phyloP scores from a whole-genome alignment of 1,139 yeast genomes.

The Candida tropicalis region DNA sequence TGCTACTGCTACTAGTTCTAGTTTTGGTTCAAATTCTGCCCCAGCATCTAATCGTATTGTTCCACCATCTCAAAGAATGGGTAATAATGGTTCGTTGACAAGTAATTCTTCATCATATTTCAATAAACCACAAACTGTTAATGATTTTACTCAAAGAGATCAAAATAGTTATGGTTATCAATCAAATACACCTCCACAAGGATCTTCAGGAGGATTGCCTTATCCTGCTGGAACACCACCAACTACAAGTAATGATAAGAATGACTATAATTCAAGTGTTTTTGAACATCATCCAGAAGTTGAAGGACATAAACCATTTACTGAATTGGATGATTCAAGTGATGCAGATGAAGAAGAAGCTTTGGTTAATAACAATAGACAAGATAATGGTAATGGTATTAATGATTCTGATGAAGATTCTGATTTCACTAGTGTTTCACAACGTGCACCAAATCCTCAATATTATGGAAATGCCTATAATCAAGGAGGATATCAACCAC shows the following conservation, averaged over 20 bases:
- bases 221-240: constrained; percentile 12
- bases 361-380: constrained; percentile 10
- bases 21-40: not conserved
- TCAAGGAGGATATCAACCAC: constrained; percentile 10
- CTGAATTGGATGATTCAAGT: constrained; percentile 38
- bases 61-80: constrained; percentile 7
- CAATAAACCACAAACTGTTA: constrained; percentile 37
- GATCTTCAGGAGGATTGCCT: constrained; percentile 10
- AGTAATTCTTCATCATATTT: constrained; percentile 30
- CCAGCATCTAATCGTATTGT: constrained; percentile 2
- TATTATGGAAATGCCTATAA: constrained; percentile 29
- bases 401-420: constrained; percentile 50
- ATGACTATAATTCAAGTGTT: constrained; percentile 22
- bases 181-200: constrained; percentile 2
- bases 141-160: constrained; percentile 33
- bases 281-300: constrained; percentile 51
- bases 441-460: constrained; percentile 70
- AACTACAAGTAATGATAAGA: constrained; percentile 3
- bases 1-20: not conserved
- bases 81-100: constrained; percentile 11
- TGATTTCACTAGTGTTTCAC: constrained; percentile 79
- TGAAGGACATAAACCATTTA: constrained; percentile 52
- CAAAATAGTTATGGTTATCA: constrained; percentile 5
- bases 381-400: constrained; percentile 12
- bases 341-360: constrained; percentile 19